Percentiles rank a stretch among this genome's conserved stretches.
phyloP scores from a whole-genome alignment of 108 stramenopile species.

The Cyclotella sp. region DNA sequence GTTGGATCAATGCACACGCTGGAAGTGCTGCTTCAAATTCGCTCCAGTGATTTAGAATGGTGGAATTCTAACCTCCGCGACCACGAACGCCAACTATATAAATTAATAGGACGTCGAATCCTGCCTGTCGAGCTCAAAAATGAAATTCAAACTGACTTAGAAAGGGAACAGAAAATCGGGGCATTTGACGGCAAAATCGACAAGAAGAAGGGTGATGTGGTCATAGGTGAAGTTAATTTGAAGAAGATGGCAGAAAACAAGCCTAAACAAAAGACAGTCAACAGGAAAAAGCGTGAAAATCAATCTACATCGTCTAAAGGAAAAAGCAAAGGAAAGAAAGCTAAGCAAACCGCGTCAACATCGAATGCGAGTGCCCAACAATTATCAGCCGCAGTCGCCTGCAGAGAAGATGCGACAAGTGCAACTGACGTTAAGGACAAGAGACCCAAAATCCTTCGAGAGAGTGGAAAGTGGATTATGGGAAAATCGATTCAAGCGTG shows the following conservation, averaged over 20 bases:
- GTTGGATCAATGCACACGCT: conserved; percentile 54
- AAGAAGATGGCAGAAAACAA: conserved; percentile 24
- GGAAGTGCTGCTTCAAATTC: conserved; percentile 56
- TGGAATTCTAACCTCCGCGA: conserved; percentile 37
- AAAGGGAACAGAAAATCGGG: neutral
- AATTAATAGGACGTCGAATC: conserved; percentile 45
- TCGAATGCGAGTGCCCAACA: conserved; percentile 14
- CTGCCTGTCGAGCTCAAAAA: conserved; percentile 42
- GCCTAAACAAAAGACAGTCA: neutral
- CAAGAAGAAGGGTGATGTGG: conserved; percentile 9
- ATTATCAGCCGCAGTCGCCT: neutral
- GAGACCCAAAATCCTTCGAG: conserved; percentile 42
- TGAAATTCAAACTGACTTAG: conserved; percentile 46
- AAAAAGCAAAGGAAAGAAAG: conserved; percentile 22
- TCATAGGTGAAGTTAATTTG: conserved; percentile 40
- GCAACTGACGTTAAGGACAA: conserved; percentile 24
- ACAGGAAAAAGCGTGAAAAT: conserved; percentile 9
- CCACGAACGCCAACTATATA: conserved; percentile 51
- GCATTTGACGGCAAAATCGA: neutral
- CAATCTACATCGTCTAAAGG: neutral
- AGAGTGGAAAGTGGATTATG: conserved; percentile 47
- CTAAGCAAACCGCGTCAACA: conserved; percentile 2
- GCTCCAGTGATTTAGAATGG: conserved; percentile 46
- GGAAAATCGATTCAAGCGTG: conserved; percentile 53
- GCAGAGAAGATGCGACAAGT: conserved; percentile 9